A percentile compares a stretch with the other conserved stretches of the same genome.
Conservation (phyloP, 78 protist species). For the Anaeramoeba flamelloides region DNA sequence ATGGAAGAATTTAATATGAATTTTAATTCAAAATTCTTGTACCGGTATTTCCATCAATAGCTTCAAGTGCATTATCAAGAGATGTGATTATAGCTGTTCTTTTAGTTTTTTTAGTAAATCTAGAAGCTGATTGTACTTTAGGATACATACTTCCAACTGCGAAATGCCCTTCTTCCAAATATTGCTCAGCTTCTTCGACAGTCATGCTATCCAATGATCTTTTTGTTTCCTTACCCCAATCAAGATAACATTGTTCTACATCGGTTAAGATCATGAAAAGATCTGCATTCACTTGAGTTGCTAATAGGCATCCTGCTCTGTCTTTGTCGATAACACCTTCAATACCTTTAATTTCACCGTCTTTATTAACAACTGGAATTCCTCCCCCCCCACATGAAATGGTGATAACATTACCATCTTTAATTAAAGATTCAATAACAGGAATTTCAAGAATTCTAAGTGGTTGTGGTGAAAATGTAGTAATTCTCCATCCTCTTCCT, state of each 20-base stretch:
- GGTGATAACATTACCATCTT: conserved; percentile 3
- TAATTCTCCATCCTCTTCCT: conserved; percentile 29
- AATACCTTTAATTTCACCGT: conserved; percentile 11
- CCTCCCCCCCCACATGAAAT: conserved; percentile 32
- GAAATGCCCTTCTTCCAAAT: conserved; percentile 1
- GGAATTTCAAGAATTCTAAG: conserved; percentile 1
- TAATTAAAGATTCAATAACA: conserved; percentile 4
- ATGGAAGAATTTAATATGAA: too few species aligned
- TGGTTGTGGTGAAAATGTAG: conserved; percentile 28
- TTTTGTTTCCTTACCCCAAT: background rate
- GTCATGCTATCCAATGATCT: background rate
- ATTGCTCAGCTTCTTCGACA: conserved; percentile 9
- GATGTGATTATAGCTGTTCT: conserved; percentile 19
- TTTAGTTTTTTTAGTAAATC: conserved; percentile 10
- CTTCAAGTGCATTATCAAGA: conserved; percentile 14
- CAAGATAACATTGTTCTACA: background rate
- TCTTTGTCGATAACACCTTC: conserved; percentile 36
- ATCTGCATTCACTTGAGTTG: conserved; percentile 15
- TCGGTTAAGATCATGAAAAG: conserved; percentile 13
- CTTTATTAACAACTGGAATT: conserved; percentile 25
- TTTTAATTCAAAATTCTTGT: conserved; percentile 13
- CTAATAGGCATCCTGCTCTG: conserved; percentile 1
- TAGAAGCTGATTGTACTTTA: conserved; percentile 6
- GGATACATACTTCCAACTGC: conserved; percentile 21
- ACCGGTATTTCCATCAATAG: conserved; percentile 10